Conservation (phyloP, 176 grass and related monocot species). For the Oryza brachyantha region DNA sequence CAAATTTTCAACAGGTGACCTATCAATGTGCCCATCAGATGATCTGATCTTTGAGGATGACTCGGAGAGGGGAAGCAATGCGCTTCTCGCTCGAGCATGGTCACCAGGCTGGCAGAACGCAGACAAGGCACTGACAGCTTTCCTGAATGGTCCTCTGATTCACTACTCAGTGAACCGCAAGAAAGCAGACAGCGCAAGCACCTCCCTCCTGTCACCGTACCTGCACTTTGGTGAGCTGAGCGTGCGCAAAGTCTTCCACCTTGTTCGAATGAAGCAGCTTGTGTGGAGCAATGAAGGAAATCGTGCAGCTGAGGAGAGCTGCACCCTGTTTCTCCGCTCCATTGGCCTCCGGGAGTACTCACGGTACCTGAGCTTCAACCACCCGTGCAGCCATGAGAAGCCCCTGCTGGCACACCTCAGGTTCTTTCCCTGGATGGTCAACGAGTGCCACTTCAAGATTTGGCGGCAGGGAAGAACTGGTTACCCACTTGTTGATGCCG, state of each 20-base stretch:
- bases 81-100: slow-evolving; percentile 92
- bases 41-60: slow-evolving; percentile 78
- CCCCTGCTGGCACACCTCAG: slow-evolving; percentile 82
- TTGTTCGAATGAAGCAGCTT: slow-evolving; percentile 90
- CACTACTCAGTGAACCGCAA: slow-evolving; percentile 83
- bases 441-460: slow-evolving; percentile 75
- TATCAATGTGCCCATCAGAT: slow-evolving; percentile 70
- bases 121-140: slow-evolving; percentile 55
- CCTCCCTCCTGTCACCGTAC: slow-evolving; percentile 84
- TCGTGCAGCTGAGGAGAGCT: slow-evolving; percentile 74
- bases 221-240: slow-evolving; percentile 94
- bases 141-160: slow-evolving; percentile 73
- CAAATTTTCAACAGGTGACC: slow-evolving; percentile 53
- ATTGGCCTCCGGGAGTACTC: slow-evolving; percentile 94
- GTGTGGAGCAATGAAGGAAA: slow-evolving; percentile 87
- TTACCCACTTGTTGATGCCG: slow-evolving; percentile 92
- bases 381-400: slow-evolving; percentile 81
- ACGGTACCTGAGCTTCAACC: slow-evolving; percentile 85
- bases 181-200: slow-evolving; percentile 84
- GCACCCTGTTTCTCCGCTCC: slow-evolving; percentile 74
- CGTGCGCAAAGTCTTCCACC: slow-evolving; percentile 95
- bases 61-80: slow-evolving; percentile 86
- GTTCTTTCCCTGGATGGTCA: slow-evolving; percentile 84
- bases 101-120: slow-evolving; percentile 93
- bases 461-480: slow-evolving; percentile 97